Percentiles rank a stretch among this genome's conserved stretches.
Conservation (phyloP, 441 rosid genomes). For the Cnidoscolus chayamansa region DNA sequence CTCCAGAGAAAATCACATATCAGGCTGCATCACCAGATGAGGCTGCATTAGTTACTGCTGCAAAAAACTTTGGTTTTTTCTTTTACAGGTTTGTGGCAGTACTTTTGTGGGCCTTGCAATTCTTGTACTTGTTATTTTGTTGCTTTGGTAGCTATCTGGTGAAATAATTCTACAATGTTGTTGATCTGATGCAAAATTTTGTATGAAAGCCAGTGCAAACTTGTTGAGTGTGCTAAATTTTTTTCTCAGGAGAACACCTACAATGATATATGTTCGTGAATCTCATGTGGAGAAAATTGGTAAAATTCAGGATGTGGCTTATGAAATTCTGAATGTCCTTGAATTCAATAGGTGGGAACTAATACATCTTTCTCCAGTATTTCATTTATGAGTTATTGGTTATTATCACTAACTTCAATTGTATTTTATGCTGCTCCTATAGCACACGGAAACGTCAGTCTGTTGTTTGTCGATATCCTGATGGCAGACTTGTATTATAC, state of each 20-base stretch:
- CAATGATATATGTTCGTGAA: conserved; percentile 88
- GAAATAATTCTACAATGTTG: background rate
- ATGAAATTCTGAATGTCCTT: conserved; percentile 95
- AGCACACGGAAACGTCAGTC: conserved; percentile 99
- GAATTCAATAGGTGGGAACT: conserved; percentile 89
- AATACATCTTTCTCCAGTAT: conserved; percentile 16
- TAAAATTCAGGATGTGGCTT: conserved; percentile 68
- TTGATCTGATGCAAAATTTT: conserved; percentile 4
- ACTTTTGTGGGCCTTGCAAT: background rate
- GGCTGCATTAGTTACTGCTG: conserved; percentile 96
- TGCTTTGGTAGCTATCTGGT: conserved; percentile 3
- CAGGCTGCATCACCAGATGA: conserved; percentile 99
- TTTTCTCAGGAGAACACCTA: conserved; percentile 86
- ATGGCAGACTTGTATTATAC: conserved; percentile 93
- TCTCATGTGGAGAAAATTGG: conserved; percentile 96
- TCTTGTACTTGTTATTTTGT: background rate
- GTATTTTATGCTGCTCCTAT: conserved; percentile 32
- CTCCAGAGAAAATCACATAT: conserved; percentile 86
- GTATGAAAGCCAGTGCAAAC: conserved; percentile 14
- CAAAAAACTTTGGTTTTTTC: conserved; percentile 99
- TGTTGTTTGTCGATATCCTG: conserved; percentile 88
- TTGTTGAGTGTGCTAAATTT: conserved; percentile 20
- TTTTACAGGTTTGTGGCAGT: conserved; percentile 59
- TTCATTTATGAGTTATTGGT: conserved; percentile 23
- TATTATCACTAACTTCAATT: conserved; percentile 27